Base-by-base conservation (phyloP, 148 eudicot genomes). In the Chenopodium suecicum region DNA sequence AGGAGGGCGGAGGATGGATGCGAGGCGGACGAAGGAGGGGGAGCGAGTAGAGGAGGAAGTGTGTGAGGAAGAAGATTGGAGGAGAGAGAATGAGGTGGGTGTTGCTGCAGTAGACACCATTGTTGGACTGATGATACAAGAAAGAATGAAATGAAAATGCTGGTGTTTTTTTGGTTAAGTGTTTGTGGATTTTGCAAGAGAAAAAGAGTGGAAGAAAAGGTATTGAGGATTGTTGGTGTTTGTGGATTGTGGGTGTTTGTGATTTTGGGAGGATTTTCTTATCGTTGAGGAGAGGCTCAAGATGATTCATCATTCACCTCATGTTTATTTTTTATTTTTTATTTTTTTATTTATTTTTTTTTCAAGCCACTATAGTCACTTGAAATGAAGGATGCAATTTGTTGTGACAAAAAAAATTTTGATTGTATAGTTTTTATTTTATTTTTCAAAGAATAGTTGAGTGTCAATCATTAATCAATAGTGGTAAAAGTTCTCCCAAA, bases 101-200 rank as follows among this genome's bases (percentile, higher is more conserved):
- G 93, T 80, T 46, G 95, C 84, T 58, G 97, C 82, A 62, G 98
- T 86, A 37, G 92, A 83, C 22, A 97, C 97, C 98, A 95, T 95
- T 86, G 74, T 68, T 32, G 10, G 66, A 62, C 13, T 5, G 25
- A 62, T n/a, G 22, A 41, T 19, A 62, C 22, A 32, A 1, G 69
- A 62, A 66, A 13, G 23, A 37, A 34, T 12, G 60, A 46, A 62
- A 77, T 25, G 44, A 67, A 12, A 44, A 41, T 41, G 44, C 7
- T 65, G 52, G 25, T 23, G 31, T 27, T 5, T 46, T 23, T 76
- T 56, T 69, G 34, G 17, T 81, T 80, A 52, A 48, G 83, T 77
- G 78, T 58, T 58, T 16, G 63, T 6, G 44, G 44, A 41, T 4
- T 58, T 58, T 19, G 17, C 7, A 58, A 17, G n/a, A 58, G 17